Evolutionary conservation across 495 filamentous ascomycete species (phyloP), one percentile per base, ranked within the genome.

Genomic region (Apodospora peruviana): DNA sequence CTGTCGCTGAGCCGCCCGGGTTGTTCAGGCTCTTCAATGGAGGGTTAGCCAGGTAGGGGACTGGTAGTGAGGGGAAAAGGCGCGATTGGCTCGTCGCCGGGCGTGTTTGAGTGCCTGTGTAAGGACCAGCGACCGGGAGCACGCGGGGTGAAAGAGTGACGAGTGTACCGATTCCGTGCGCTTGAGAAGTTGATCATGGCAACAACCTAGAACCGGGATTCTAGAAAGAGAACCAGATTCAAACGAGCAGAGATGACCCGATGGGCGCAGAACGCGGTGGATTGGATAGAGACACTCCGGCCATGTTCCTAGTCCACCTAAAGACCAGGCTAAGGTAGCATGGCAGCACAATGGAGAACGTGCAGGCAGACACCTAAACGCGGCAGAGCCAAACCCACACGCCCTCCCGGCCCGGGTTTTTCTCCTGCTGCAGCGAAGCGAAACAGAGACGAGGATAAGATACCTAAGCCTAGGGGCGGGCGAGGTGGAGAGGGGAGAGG

Each of bases 291-390:
- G 27, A 32, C 27, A 32, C 27, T 14, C 27, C 27, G 14, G 7
- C n/a, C n/a, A n/a, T n/a, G n/a, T n/a, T n/a, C 32, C 32, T 36
- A 36, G 32, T 36, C 40, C 40, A n/a, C 7, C 27, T 32, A 32
- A 32, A 32, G 27, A 32, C 27, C 14, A 7, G 27, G 27, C 14
- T n/a, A 32, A 21, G 17, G 17, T 7, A 7, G 7, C 27, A 7
- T 32, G 27, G 27, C 7, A 32, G 27, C 7, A 7, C 27, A 7
- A 32, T 17, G 39, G 19, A 16, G 23, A 19, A n/a, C 40, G 23
- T 43, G 47, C 47, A 50, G 47, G 22, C 39, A 20, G 22, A 38
- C 36, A 50, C 43, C 47, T 43, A 17, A 19, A 23, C 32, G 47
- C 47, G 47, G 39, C 39, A 50, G 7, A 18, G 37, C 9, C 37